Conservation (phyloP, 1,139 yeast species). For the Diutina scorzettiae region DNA sequence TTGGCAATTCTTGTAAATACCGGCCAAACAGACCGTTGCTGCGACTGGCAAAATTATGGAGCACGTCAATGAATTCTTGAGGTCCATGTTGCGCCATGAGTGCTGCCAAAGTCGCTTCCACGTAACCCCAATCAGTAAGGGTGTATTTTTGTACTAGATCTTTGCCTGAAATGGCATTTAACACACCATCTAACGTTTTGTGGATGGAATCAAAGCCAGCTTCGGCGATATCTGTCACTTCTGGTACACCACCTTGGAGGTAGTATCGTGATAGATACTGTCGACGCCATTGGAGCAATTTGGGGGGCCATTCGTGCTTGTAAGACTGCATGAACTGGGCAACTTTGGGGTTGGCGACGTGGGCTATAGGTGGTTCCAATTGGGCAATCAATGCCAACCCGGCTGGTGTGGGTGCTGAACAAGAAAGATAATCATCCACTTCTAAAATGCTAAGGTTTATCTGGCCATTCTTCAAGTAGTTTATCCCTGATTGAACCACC, state of each 20-base stretch:
- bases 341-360: not conserved
- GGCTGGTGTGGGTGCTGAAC: too few relatives aligned
- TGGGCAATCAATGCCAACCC: too few relatives aligned
- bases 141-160: constrained; percentile 11
- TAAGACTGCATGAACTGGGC: too few relatives aligned
- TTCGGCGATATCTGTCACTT: too few relatives aligned
- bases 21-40: not conserved
- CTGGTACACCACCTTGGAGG: not conserved
- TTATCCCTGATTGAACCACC: too few relatives aligned
- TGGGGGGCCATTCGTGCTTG: not conserved
- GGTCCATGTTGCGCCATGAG: constrained; percentile 6
- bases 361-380: not conserved
- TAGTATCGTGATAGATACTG: not conserved
- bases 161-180: not conserved
- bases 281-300: not conserved
- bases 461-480: too few relatives aligned
- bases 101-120: constrained; percentile 8
- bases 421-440: too few relatives aligned
- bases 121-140: constrained; percentile 9
- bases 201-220: not conserved
- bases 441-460: too few relatives aligned
- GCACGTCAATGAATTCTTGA: not conserved
- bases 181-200: not conserved
- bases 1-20: not conserved
- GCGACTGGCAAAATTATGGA: not conserved